Conservation (phyloP, 768 basidiomycete genomes). For the Trametes villosa region DNA sequence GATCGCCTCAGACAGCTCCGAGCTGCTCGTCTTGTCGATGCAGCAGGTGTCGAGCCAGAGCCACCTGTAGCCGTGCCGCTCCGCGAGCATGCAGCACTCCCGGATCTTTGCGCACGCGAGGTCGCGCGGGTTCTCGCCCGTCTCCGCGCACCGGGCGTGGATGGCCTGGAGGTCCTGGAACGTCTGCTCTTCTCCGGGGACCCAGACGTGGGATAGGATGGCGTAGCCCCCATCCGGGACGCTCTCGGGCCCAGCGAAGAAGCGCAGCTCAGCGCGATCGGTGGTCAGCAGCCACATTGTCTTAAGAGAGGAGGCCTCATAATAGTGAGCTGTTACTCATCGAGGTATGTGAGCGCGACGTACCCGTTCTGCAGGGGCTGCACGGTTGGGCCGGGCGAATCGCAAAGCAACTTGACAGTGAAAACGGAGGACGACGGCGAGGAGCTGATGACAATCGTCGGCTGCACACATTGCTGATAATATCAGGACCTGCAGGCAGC, state of each 20-base stretch:
- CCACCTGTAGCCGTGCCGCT: slow-evolving; percentile 22
- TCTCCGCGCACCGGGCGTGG: too few relatives aligned
- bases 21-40: slow-evolving; percentile 2
- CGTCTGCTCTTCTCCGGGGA: neutral
- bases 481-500: too few relatives aligned
- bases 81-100: slow-evolving; percentile 18
- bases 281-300: slow-evolving; percentile 18
- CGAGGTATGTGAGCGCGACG: too few relatives aligned
- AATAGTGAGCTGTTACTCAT: too few relatives aligned
- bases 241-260: neutral
- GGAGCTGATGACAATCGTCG: too few relatives aligned
- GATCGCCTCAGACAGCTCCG: slow-evolving; percentile 2
- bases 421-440: too few relatives aligned
- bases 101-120: slow-evolving; percentile 4
- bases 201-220: slow-evolving; percentile 15
- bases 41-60: slow-evolving; percentile 11
- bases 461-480: too few relatives aligned
- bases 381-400: too few relatives aligned
- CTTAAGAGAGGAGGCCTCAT: too few relatives aligned
- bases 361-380: too few relatives aligned
- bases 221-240: slow-evolving; percentile 8
- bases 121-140: neutral
- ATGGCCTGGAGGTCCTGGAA: slow-evolving; percentile 9
- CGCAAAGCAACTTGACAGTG: too few relatives aligned
- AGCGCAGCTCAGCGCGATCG: slow-evolving; percentile 6